Evolutionary conservation across 1,139 yeast species (phyloP).

Genomic region (Casaregolazyma suthepensis): DNA sequence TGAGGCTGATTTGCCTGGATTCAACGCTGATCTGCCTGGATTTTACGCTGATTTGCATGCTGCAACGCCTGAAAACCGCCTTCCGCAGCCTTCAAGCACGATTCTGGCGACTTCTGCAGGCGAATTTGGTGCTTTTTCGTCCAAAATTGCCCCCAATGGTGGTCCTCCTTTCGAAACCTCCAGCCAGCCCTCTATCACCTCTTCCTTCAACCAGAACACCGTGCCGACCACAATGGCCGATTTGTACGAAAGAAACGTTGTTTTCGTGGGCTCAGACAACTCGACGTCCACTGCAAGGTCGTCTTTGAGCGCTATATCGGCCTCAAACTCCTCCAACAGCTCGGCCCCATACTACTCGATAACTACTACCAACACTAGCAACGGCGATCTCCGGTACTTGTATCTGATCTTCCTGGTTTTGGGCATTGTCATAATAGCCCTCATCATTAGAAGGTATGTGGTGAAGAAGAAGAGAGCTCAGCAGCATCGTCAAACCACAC

Average conservation of each 20-base stretch:
- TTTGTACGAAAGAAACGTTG: conserved; percentile 11
- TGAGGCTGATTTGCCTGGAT: too few species aligned
- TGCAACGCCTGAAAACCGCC: neutral
- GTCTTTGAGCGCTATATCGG: neutral
- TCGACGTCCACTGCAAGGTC: neutral
- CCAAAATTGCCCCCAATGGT: neutral
- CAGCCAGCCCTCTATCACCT: neutral
- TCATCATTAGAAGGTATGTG: conserved; percentile 20
- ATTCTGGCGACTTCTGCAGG: neutral
- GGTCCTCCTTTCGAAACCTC: neutral
- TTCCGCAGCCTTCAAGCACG: neutral
- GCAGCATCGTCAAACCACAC: conserved; percentile 17
- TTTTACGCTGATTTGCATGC: neutral
- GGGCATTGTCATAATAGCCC: conserved; percentile 23
- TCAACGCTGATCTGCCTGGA: too few species aligned
- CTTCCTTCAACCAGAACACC: neutral
- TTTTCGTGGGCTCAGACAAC: conserved; percentile 13
- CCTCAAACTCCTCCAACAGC: conserved; percentile 2
- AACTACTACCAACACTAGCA: neutral
- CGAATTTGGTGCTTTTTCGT: neutral
- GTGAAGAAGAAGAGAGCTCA: conserved; percentile 22
- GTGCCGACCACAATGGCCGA: neutral
- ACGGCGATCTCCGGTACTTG: conserved; percentile 19
- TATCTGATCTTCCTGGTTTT: conserved; percentile 25
- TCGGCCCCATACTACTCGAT: conserved; percentile 4